A percentile compares a stretch with the other conserved stretches of the same genome.
These are phyloP conservation scores for Oenanthe sinensis DNA, from an alignment of 129 eudicot genomes.

Conservation along the genomic window DNA sequence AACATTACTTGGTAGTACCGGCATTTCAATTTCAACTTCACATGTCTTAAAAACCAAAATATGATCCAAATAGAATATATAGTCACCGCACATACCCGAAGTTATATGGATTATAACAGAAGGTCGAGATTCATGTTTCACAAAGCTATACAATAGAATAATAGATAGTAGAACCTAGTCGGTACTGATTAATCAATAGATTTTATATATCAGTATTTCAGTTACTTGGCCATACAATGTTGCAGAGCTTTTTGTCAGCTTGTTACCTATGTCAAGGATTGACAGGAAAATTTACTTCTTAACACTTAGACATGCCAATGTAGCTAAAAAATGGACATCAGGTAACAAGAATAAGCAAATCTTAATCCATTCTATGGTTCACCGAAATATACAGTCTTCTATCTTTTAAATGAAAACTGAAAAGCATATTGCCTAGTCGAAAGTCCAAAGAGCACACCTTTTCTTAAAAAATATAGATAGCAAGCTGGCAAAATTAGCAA, in stretches of 20 bases:
- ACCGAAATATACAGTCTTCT: neutral
- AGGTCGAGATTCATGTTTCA: neutral
- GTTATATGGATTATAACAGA: neutral
- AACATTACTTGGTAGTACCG: neutral
- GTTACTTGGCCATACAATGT: neutral
- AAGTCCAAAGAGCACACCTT: neutral
- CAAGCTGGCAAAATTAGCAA: neutral
- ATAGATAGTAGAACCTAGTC: neutral
- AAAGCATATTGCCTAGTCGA: neutral
- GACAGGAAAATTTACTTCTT: neutral
- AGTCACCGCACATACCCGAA: neutral
- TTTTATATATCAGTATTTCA: neutral
- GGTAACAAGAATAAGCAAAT: neutral
- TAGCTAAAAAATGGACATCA: neutral
- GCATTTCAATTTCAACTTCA: neutral
- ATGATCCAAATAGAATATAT: too few species aligned
- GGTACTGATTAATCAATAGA: neutral
- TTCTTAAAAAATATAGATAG: neutral
- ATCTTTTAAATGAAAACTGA: neutral
- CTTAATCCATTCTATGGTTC: neutral
- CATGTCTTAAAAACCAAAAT: neutral
- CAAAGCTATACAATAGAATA: neutral
- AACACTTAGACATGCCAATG: neutral
- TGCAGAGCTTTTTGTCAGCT: neutral
- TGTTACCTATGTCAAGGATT: neutral